Base-by-base conservation (phyloP, 768 basidiomycete genomes). In the Lentinula sp. region DNA sequence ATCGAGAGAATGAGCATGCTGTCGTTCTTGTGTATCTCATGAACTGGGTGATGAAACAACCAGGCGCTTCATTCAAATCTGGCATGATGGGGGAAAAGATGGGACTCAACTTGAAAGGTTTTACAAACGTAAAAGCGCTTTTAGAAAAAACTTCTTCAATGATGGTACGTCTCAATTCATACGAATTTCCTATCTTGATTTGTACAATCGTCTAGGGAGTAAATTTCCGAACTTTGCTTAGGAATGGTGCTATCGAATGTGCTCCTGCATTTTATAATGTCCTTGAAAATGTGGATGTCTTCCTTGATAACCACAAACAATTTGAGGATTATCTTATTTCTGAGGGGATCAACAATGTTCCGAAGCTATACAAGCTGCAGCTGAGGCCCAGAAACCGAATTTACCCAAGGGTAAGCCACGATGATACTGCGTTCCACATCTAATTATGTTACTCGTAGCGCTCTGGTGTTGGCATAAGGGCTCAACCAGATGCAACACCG, bases 21-120 rank as follows among this genome's bases (percentile, higher is more conserved):
- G 62, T 75, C 0, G 66, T 82, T 6, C 62, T 79, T 6, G 77
- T 75, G 15, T 77, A 78, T 59, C 80, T 76, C 59, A 79, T 82
- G 81, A 82, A 82, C 59, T 82, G 81, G 81, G n/a, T 64, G 2
- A 16, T 54, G 86, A 18, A 37, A 2, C 35, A 42, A 42, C 53
- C 37, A 41, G 53, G 37, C 12, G 53, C 53, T 37, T 37, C 53
- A 23, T 28, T 23, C 20, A 20, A 6, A 28, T 28, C 4, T 28
- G 3, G 28, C 48, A 23, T 43, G 42, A 43, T 43, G 42, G 42
- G 48, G 2, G 37, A 8, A 39, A 6, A 6, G 13, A 39, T 39
- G 37, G 37, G 37, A 4, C 37, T 13, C 13, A 28, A n/a, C 33
- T 9, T 55, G 37, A 18, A 13, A 12, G 53, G 2, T 20, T 18